These are phyloP conservation scores for Aureobasidium sp. DNA, from an alignment of 2,329 filamentous ascomycete genomes.

Conservation along the genomic window DNA sequence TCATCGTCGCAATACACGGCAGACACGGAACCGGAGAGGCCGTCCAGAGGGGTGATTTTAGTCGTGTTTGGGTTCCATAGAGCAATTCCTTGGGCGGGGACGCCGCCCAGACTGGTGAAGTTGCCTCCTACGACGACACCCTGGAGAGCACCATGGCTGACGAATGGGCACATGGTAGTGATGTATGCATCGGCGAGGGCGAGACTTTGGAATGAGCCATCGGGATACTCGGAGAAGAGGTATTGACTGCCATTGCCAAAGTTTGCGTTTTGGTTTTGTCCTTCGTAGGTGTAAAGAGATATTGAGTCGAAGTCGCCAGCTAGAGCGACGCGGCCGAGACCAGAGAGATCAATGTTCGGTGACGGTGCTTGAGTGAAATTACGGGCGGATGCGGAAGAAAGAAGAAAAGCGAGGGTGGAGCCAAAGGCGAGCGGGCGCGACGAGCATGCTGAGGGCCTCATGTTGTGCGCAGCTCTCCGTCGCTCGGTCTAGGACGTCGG, in stretches of 20 bases:
- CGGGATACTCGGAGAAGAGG: slow-evolving; percentile 72
- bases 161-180: slow-evolving; percentile 76
- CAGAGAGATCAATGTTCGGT: slow-evolving; percentile 67
- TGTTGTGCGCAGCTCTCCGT: slow-evolving; percentile 15
- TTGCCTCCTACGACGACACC: slow-evolving; percentile 85
- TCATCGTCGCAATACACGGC: slow-evolving; percentile 73
- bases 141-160: slow-evolving; percentile 57
- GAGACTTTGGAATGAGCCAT: slow-evolving; percentile 70
- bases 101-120: slow-evolving; percentile 80
- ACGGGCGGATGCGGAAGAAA: slow-evolving; percentile 1
- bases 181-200: slow-evolving; percentile 70
- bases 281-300: slow-evolving; percentile 78
- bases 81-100: slow-evolving; percentile 67
- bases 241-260: slow-evolving; percentile 71
- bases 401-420: slow-evolving; percentile 4
- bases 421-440: slow-evolving; percentile 16
- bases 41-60: slow-evolving; percentile 64
- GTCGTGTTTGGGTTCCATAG: slow-evolving; percentile 68
- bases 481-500: neutral
- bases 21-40: slow-evolving; percentile 74
- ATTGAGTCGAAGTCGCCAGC: slow-evolving; percentile 86
- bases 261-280: slow-evolving; percentile 62
- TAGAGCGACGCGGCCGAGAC: slow-evolving; percentile 75
- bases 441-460: slow-evolving; percentile 13
- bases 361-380: slow-evolving; percentile 54